Percentiles rank a stretch among this genome's conserved stretches.
These are phyloP conservation scores for Suhomyces bolitotheri DNA, from an alignment of 1,139 yeast genomes.

Conservation along the genomic window DNA sequence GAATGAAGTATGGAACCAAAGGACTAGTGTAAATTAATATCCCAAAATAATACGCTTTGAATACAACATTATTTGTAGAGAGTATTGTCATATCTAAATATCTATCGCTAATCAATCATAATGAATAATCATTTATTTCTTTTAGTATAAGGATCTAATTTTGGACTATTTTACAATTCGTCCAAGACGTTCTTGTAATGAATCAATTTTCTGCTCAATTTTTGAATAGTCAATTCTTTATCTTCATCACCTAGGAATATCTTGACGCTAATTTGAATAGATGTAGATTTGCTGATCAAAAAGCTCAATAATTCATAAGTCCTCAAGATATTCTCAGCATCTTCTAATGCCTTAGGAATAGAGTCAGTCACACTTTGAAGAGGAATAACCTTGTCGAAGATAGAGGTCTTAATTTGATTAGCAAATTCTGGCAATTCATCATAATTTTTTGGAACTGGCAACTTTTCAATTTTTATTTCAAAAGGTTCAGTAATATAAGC, in stretches of 20 bases:
- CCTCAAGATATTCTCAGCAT: slow-evolving; percentile 31
- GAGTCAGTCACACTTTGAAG: slow-evolving; percentile 30
- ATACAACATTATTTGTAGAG: too few species aligned
- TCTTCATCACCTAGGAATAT: slow-evolving; percentile 40
- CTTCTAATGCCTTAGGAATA: slow-evolving; percentile 28
- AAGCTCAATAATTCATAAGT: slow-evolving; percentile 36
- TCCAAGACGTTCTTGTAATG: slow-evolving; percentile 45
- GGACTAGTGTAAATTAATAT: too few species aligned
- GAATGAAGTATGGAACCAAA: too few species aligned
- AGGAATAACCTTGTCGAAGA: slow-evolving; percentile 36
- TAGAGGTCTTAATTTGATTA: slow-evolving; percentile 26
- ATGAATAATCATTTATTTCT: too few species aligned
- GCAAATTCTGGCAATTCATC: slow-evolving; percentile 31
- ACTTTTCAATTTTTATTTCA: slow-evolving; percentile 50
- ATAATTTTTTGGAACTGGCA: slow-evolving; percentile 36
- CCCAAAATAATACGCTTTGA: neutral
- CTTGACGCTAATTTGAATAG: slow-evolving; percentile 40
- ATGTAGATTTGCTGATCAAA: slow-evolving; percentile 40
- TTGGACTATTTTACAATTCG: slow-evolving; percentile 41
- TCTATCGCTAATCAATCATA: too few species aligned
- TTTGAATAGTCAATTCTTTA: slow-evolving; percentile 29
- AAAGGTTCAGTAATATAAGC: slow-evolving; percentile 69
- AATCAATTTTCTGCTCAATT: slow-evolving; percentile 44
- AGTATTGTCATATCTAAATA: too few species aligned
- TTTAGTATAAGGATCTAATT: too few species aligned